Evolutionary conservation across 306 rosid genomes (phyloP).

Genomic region (Pyrus pyrifolia): DNA sequence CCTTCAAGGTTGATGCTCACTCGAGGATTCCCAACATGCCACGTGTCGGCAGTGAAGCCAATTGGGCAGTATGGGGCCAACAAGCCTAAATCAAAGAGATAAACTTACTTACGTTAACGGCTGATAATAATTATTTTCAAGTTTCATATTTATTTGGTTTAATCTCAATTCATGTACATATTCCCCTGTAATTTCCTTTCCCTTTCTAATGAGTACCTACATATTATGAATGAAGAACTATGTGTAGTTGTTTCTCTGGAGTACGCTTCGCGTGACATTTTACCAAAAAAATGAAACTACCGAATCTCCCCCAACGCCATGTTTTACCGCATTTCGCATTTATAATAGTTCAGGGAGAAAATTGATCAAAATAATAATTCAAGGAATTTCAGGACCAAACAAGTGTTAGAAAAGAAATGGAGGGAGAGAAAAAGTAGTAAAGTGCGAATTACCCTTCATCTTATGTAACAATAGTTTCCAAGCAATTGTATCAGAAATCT

Average conservation of each 20-base stretch:
- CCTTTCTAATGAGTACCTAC: background rate
- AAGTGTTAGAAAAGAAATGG: too few relatives aligned
- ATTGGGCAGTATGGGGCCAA: slow-evolving; percentile 73
- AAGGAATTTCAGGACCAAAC: too few relatives aligned
- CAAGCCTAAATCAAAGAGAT: slow-evolving; percentile 4
- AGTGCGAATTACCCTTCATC: background rate
- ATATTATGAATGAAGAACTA: background rate
- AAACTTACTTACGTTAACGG: background rate
- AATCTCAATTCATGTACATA: background rate
- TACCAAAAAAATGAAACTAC: background rate
- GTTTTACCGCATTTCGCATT: too few relatives aligned
- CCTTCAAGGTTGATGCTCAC: slow-evolving; percentile 75
- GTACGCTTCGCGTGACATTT: background rate
- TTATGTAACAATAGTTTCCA: background rate
- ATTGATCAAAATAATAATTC: too few relatives aligned
- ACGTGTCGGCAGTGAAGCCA: slow-evolving; percentile 97
- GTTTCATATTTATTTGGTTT: background rate
- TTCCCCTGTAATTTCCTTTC: background rate
- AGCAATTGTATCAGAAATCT: background rate
- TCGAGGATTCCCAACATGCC: slow-evolving; percentile 64
- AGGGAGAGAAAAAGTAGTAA: too few relatives aligned
- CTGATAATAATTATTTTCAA: background rate
- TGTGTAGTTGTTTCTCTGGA: background rate
- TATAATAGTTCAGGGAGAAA: too few relatives aligned
- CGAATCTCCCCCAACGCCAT: too few relatives aligned